phyloP scores from a whole-genome alignment of 371 early-diverging fungal genomes.

The Mucor lusitanicus region DNA sequence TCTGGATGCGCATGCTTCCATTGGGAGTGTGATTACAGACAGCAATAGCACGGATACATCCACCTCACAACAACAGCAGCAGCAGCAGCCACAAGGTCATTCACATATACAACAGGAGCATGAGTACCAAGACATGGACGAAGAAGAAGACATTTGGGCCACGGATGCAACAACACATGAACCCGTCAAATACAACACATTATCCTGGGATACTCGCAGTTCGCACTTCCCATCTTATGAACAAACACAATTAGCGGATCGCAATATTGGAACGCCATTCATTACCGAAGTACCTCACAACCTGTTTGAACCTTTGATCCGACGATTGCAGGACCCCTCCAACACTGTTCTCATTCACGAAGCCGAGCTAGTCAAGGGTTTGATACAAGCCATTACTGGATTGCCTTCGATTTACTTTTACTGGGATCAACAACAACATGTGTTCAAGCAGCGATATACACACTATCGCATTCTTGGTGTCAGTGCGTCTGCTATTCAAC shows the following conservation, averaged over 20 bases:
- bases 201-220: constrained; percentile 23
- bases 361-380: constrained; percentile 17
- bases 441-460: constrained; percentile 1
- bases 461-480: constrained; percentile 46
- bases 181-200: constrained; percentile 2
- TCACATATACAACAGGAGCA: background rate
- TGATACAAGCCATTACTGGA: constrained; percentile 29
- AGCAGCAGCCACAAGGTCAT: background rate
- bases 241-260: constrained; percentile 12
- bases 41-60: background rate
- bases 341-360: constrained; percentile 14
- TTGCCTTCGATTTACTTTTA: constrained; percentile 37
- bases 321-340: background rate
- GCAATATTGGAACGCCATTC: constrained; percentile 35
- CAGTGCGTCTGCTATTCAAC: constrained; percentile 28
- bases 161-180: background rate
- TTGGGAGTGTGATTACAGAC: background rate
- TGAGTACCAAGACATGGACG: constrained; percentile 1
- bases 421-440: constrained; percentile 16
- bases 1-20: background rate
- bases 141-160: constrained; percentile 19
- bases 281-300: constrained; percentile 39
- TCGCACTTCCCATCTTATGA: constrained; percentile 10
- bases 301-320: constrained; percentile 36
- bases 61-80: background rate